A percentile compares a stretch with the other conserved stretches of the same genome.
These are phyloP conservation scores for Pleurotus giganteus DNA, from an alignment of 768 basidiomycete genomes.

Conservation along the genomic window DNA sequence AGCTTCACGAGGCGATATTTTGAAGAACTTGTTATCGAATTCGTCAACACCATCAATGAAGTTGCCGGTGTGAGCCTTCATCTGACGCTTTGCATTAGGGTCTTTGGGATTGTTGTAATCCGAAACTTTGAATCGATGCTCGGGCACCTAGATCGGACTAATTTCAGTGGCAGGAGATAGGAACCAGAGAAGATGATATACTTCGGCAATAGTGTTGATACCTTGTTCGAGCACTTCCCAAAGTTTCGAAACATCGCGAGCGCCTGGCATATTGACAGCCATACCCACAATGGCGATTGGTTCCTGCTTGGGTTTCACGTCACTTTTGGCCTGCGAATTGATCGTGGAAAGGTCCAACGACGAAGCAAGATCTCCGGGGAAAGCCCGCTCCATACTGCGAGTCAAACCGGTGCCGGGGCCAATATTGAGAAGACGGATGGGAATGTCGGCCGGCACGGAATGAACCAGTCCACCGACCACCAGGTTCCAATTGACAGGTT, in stretches of 20 bases:
- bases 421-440: slow-evolving; percentile 41
- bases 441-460: slow-evolving; percentile 16
- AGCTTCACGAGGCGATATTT: slow-evolving; percentile 72
- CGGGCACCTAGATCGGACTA: slow-evolving; percentile 51
- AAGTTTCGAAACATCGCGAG: slow-evolving; percentile 40
- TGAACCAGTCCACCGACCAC: slow-evolving; percentile 30
- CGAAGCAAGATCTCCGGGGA: slow-evolving; percentile 20
- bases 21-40: slow-evolving; percentile 74
- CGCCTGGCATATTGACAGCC: slow-evolving; percentile 60
- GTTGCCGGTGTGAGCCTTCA: slow-evolving; percentile 59
- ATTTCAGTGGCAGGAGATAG: neutral
- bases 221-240: slow-evolving; percentile 63
- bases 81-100: slow-evolving; percentile 31
- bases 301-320: slow-evolving; percentile 19
- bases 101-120: slow-evolving; percentile 30
- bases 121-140: slow-evolving; percentile 49
- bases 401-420: slow-evolving; percentile 45
- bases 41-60: slow-evolving; percentile 55
- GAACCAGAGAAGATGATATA: slow-evolving; percentile 21
- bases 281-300: slow-evolving; percentile 74
- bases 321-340: neutral
- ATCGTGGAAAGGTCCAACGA: slow-evolving; percentile 21
- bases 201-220: slow-evolving; percentile 55
- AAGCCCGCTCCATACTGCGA: slow-evolving; percentile 34
- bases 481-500: slow-evolving; percentile 53